Conservation (phyloP, 257 asterid genomes). For the Primulina eburnea region DNA sequence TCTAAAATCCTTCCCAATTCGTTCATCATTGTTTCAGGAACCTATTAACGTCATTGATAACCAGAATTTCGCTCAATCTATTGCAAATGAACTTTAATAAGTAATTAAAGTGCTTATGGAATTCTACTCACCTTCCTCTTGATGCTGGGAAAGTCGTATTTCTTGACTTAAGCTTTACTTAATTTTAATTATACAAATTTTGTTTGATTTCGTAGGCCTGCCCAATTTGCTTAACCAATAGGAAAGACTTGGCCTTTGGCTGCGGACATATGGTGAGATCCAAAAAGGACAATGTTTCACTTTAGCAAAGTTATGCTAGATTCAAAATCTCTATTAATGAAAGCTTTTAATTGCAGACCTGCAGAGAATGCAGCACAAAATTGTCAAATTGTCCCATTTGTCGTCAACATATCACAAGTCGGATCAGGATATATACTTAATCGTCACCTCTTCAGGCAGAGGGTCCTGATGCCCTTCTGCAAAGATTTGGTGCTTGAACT, state of each 20-base stretch:
- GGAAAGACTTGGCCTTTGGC: constrained; percentile 64
- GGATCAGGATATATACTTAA: constrained; percentile 61
- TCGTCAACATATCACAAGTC: constrained; percentile 61
- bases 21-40: too few species aligned
- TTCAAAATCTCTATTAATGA: constrained; percentile 10
- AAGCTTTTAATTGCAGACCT: constrained; percentile 51
- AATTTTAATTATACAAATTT: neutral
- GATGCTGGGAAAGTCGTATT: too few species aligned
- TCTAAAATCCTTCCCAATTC: neutral
- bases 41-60: too few species aligned
- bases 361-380: constrained; percentile 64
- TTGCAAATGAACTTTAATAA: too few species aligned
- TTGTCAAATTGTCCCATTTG: constrained; percentile 73
- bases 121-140: too few species aligned
- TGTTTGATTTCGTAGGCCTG: constrained; percentile 42
- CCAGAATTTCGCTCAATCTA: too few species aligned
- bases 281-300: neutral
- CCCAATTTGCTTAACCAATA: constrained; percentile 62
- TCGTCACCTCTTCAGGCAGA: neutral
- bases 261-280: constrained; percentile 78
- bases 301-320: neutral
- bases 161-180: too few species aligned
- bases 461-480: neutral
- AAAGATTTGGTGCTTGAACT: neutral
- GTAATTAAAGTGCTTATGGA: too few species aligned